Base-by-base conservation (phyloP, 805 yeast species). In the Candida andamanensis region DNA sequence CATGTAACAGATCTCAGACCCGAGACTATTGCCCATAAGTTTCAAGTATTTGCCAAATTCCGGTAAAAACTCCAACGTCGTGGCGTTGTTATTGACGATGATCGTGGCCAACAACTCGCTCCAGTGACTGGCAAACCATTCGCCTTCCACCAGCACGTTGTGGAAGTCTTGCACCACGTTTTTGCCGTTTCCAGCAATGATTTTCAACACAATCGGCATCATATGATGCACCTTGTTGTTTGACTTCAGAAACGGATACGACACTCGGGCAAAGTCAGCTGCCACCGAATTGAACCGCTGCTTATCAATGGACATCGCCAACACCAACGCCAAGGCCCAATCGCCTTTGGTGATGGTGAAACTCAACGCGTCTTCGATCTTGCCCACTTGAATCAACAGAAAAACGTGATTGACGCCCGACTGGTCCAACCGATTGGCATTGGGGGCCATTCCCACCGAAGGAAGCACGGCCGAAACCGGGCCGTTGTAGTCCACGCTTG, bases 271-370 rank as follows among this genome's bases (percentile, higher is more conserved):
- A 50, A 76, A 84, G 33, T 68, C 74, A 8, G 77, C 65, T 5
- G 80, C 78, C 2, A 80, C 71, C 20, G 60, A 57, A 4, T 73
- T 56, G 73, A 83, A 80, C 23, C 67, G 64, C 3, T 75, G 78
- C 14, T 74, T 72, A 2, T 92, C 81, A 17, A 76, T 59, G 12
- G 85, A 54, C 38, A 79, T 72, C 1, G 94, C 78, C 30, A 89
- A 61, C 18, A 86, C 52, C 33, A 90, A 56, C 0, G 95, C 82
- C 54, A 87, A 64, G 0, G 90, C 78, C 81, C 85, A 89, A 42
- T 85, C 84, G 7, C 76, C 72, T 32, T 74, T 72, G 2, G 70
- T 63, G 13, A 87, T 52, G 1, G 92, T 78, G 33, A 67, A 60
- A 15, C 69, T 63, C 29, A 87, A 56, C 0, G 95, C 96, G 4